Percentiles rank a stretch among this genome's conserved stretches.
Conservation (phyloP, 129 eudicot genomes). For the Glebionis coronaria region DNA sequence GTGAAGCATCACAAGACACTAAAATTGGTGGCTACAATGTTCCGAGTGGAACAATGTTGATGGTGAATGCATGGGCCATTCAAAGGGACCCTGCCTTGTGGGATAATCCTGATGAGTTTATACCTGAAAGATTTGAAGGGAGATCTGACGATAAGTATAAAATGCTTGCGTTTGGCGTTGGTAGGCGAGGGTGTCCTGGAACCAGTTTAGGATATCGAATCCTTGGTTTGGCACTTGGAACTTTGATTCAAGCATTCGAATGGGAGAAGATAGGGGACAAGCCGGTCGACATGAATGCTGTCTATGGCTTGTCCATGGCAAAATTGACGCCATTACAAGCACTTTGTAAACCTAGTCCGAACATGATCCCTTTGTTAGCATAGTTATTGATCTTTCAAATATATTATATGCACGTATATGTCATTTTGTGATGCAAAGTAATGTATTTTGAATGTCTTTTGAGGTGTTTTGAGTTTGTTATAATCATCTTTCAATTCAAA, state of each 20-base stretch:
- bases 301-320: constrained; percentile 24
- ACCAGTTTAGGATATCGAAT: constrained; percentile 17
- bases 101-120: constrained; percentile 20
- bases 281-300: background rate
- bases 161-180: constrained; percentile 25
- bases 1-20: constrained; percentile 17
- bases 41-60: constrained; percentile 24
- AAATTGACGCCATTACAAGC: constrained; percentile 11
- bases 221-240: constrained; percentile 15
- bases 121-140: constrained; percentile 25
- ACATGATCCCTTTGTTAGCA: background rate
- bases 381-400: no score
- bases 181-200: constrained; percentile 25
- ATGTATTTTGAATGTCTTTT: no score
- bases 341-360: constrained; percentile 24
- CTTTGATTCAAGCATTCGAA: constrained; percentile 27
- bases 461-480: no score
- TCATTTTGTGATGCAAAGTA: no score
- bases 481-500: no score
- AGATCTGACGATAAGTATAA: constrained; percentile 21
- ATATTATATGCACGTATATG: no score
- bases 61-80: no score
- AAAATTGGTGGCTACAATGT: constrained; percentile 18
- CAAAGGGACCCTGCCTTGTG: background rate
- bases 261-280: constrained; percentile 26